These are phyloP conservation scores for Coemansia umbellata DNA, from an alignment of 192 early-diverging fungal genomes.

Conservation along the genomic window DNA sequence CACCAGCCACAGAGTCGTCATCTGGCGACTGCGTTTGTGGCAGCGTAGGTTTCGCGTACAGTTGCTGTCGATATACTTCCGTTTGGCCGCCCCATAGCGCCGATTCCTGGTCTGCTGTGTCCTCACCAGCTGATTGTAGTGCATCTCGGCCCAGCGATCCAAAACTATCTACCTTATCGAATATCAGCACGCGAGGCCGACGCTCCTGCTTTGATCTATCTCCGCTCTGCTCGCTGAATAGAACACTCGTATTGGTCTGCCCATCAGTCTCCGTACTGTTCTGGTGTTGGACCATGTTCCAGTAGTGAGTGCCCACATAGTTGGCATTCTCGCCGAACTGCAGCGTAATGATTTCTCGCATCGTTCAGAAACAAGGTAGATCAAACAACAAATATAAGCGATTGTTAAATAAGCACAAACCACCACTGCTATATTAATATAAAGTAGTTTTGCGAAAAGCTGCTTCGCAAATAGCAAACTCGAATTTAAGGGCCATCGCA, in stretches of 20 bases:
- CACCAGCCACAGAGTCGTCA: too few relatives aligned
- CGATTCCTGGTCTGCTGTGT: constrained; percentile 6
- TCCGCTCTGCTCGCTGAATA: constrained; percentile 37
- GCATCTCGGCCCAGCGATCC: constrained; percentile 15
- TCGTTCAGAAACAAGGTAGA: too few relatives aligned
- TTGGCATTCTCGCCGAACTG: constrained; percentile 87
- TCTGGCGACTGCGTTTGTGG: too few relatives aligned
- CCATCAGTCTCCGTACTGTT: constrained; percentile 46
- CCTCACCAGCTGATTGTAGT: constrained; percentile 8
- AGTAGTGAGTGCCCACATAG: constrained; percentile 88
- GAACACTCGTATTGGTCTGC: constrained; percentile 51
- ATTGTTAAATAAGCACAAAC: too few relatives aligned
- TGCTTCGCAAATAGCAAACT: too few relatives aligned
- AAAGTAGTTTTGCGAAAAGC: too few relatives aligned
- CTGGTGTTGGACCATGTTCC: constrained; percentile 63
- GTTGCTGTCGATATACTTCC: constrained; percentile 31
- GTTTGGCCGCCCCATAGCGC: constrained; percentile 25
- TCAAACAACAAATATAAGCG: too few relatives aligned
- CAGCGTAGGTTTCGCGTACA: neutral
- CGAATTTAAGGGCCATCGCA: too few relatives aligned
- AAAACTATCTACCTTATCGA: constrained; percentile 71
- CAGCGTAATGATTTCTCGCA: constrained; percentile 89
- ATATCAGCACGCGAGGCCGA: constrained; percentile 74
- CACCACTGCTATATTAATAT: too few relatives aligned
- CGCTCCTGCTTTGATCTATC: constrained; percentile 57